Percentiles rank a stretch among this genome's conserved stretches.
Conservation (phyloP, 495 filamentous ascomycete species). For the Bryoglossum gracile region DNA sequence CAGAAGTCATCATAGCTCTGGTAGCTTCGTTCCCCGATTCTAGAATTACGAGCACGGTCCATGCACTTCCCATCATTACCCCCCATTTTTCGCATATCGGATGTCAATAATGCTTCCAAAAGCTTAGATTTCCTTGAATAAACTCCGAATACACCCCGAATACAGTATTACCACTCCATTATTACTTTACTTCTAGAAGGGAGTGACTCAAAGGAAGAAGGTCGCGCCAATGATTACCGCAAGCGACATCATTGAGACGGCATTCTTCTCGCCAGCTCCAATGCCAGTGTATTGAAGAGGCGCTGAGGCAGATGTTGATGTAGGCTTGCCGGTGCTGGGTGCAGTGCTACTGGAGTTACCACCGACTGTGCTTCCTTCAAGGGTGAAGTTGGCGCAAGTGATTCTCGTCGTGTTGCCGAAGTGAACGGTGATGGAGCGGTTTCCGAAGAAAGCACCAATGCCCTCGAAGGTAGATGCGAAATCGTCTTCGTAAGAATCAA, state of each 20-base stretch:
- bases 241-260: neutral
- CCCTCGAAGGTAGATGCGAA: constrained; percentile 56
- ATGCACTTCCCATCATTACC: no score
- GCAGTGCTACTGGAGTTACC: constrained; percentile 2
- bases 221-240: neutral
- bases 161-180: no score
- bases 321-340: neutral
- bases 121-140: no score
- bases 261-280: neutral
- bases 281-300: constrained; percentile 5
- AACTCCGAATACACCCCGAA: no score
- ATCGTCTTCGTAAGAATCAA: constrained; percentile 51
- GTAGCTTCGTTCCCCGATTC: no score
- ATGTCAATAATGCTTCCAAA: neutral
- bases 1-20: no score
- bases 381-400: constrained; percentile 61
- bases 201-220: neutral
- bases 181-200: neutral
- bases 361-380: neutral
- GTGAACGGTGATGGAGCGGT: constrained; percentile 74
- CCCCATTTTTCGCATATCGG: no score
- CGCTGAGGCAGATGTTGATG: neutral
- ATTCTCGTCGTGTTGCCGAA: constrained; percentile 61
- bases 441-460: constrained; percentile 64
- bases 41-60: no score